Evolutionary conservation across 176 grass and related monocot species (phyloP).

Genomic region (Oryza officinalis): DNA sequence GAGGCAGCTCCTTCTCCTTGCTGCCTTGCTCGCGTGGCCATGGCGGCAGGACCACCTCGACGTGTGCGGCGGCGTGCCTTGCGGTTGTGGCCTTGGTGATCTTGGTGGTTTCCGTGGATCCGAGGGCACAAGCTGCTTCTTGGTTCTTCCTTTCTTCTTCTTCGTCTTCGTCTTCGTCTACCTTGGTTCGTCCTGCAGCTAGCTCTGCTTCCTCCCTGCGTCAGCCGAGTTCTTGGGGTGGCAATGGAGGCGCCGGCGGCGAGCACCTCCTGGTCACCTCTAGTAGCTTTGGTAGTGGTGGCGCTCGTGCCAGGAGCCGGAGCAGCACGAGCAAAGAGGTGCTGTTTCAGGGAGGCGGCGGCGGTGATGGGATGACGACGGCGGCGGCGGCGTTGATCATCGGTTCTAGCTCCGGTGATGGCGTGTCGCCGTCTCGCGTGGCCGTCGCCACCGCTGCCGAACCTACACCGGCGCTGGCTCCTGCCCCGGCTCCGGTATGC

Average conservation of each 20-base stretch:
- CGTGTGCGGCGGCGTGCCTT: conserved; percentile 30
- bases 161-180: not conserved
- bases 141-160: conserved; percentile 44
- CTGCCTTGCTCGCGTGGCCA: conserved; percentile 39
- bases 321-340: conserved; percentile 38
- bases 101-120: conserved; percentile 39
- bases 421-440: not conserved
- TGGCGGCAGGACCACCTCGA: conserved; percentile 18
- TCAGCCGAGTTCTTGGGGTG: not conserved
- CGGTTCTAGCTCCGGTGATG: not conserved
- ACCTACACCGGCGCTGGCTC: not conserved
- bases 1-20: conserved; percentile 13
- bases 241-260: conserved; percentile 25
- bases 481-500: conserved; percentile 9
- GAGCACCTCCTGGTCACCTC: conserved; percentile 40
- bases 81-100: conserved; percentile 24
- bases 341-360: not conserved
- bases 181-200: not conserved
- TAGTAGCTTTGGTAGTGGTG: not conserved
- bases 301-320: not conserved
- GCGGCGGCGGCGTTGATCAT: not conserved
- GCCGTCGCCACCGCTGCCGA: not conserved
- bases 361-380: not conserved
- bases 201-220: not conserved
- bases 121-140: conserved; percentile 30